Evolutionary conservation across 805 yeast genomes (phyloP).

Genomic region (Pichia gijzeniarum): DNA sequence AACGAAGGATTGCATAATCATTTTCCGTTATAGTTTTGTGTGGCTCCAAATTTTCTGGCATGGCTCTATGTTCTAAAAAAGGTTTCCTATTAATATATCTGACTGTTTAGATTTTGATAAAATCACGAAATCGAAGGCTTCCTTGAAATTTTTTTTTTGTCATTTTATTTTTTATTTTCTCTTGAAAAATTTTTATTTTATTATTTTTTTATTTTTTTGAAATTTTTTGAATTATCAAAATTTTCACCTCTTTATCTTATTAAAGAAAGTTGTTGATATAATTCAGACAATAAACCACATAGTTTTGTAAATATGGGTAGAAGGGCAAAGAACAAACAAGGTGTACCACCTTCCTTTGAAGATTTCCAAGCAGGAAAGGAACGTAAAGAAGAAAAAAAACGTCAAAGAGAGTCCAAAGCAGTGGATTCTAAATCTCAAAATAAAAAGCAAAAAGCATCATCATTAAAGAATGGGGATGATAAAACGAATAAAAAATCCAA

Average conservation of each 20-base stretch:
- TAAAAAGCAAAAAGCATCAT: constrained; percentile 9
- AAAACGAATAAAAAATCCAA: constrained; percentile 26
- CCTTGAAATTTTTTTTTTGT: constrained; percentile 11
- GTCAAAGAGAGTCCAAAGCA: constrained; percentile 28
- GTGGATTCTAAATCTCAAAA: constrained; percentile 18
- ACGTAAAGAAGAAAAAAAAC: constrained; percentile 35
- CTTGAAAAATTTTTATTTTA: constrained; percentile 1
- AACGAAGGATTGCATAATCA: constrained; percentile 56
- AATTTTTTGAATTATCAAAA: constrained; percentile 1
- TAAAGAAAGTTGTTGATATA: too few relatives aligned
- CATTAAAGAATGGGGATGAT: too few relatives aligned
- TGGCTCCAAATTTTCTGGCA: constrained; percentile 1
- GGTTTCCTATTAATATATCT: constrained; percentile 11
- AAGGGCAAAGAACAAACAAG: constrained; percentile 88
- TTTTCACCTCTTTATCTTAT: too few relatives aligned
- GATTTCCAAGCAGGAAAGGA: constrained; percentile 52
- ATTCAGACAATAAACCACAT: too few relatives aligned
- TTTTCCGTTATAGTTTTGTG: constrained; percentile 35
- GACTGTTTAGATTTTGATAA: too few relatives aligned
- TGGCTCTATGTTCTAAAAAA: neutral
- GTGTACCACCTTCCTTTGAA: constrained; percentile 82
- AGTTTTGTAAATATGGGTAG: constrained; percentile 63
- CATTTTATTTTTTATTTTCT: constrained; percentile 1
- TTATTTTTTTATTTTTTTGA: constrained; percentile 1
- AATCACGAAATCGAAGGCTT: too few relatives aligned